Evolutionary conservation across 1,284 basidiomycete genomes (phyloP).

Genomic region (Cystobasidium slooffiae): DNA sequence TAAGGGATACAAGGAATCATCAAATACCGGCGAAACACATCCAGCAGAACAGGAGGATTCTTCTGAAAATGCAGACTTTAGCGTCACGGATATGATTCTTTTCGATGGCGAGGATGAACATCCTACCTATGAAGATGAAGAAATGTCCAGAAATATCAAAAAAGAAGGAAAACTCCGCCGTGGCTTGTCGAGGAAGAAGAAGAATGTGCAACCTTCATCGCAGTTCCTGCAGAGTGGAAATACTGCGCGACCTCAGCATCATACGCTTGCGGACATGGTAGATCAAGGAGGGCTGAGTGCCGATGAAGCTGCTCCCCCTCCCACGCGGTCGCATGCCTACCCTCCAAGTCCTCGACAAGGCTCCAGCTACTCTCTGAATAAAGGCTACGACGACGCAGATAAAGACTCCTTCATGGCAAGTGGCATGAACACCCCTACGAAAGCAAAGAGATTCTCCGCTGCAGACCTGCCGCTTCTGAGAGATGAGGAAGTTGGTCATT

Average conservation of each 20-base stretch:
- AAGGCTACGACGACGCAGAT: constrained; percentile 37
- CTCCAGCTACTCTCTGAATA: constrained; percentile 30
- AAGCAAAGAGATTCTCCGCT: constrained; percentile 6
- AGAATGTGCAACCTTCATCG: background rate
- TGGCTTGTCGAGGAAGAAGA: constrained; percentile 61
- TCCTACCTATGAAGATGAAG: constrained; percentile 65
- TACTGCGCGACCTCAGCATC: background rate
- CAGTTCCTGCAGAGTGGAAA: too few species aligned
- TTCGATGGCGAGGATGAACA: constrained; percentile 77
- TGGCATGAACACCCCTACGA: constrained; percentile 18
- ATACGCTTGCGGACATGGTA: background rate
- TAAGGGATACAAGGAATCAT: background rate
- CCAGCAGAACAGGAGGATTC: background rate
- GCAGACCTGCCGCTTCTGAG: constrained; percentile 40
- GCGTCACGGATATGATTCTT: constrained; percentile 61
- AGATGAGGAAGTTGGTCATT: constrained; percentile 56
- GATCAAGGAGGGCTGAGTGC: constrained; percentile 9
- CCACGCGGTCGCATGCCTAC: constrained; percentile 19
- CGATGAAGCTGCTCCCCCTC: background rate
- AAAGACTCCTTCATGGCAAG: constrained; percentile 33
- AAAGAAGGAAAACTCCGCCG: constrained; percentile 73
- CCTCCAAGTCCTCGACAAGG: constrained; percentile 24
- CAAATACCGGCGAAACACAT: background rate
- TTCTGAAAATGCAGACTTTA: constrained; percentile 25
- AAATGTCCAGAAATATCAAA: constrained; percentile 67